Base-by-base conservation (phyloP, 257 asterid genomes). In the Solanum bukasovii region DNA sequence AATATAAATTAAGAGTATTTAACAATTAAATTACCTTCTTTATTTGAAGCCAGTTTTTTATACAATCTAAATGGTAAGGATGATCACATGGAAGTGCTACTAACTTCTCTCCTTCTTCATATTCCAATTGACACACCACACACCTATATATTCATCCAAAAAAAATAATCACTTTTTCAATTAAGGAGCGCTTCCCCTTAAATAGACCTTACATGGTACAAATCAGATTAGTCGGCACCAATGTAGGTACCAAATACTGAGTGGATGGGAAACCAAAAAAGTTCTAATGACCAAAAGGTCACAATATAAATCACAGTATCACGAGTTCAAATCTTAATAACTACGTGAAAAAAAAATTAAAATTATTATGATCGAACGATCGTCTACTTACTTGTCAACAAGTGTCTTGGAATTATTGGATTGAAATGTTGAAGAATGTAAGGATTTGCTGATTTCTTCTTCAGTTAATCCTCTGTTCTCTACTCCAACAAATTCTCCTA, bases 61-160 rank as follows among this genome's bases (percentile, higher is more conserved):
- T 91, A 89, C 96, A 94, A 42, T 94, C 93, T 42, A 71, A 82
- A 68, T 93, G 96, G 88, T 91, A 94, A 3, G 87, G 91, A 90
- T 94, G 96, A 75, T 92, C 91, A 84, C 96, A 94, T 9, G 81
- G 85, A 12, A 94, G 91, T 44, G 87, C 78, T 12, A 90, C 95
- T 59, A 93, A 90, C 81, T 92, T 73, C 52, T 94, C 96, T 89
- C 91, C 96, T 63, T 88, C 86, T 89, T 91, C 96, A 46, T 91
- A 94, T 88, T 94, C 96, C 89, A 94, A 86, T 91, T 93, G 96
- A 88, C 96, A 94, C 88, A 94, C 91, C 79, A 93, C 95, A 75
- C 96, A 94, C 91, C 95, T 93, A 84, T 31, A 56, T 18, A 6
- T 52, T 52, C 63, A 52, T 52, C 1, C 9, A 18, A 52, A 52